These are phyloP conservation scores for sorghum (Sorghum bicolor) DNA, from an alignment of 176 grass and related monocot genomes.

Conservation along the genomic window DNA sequence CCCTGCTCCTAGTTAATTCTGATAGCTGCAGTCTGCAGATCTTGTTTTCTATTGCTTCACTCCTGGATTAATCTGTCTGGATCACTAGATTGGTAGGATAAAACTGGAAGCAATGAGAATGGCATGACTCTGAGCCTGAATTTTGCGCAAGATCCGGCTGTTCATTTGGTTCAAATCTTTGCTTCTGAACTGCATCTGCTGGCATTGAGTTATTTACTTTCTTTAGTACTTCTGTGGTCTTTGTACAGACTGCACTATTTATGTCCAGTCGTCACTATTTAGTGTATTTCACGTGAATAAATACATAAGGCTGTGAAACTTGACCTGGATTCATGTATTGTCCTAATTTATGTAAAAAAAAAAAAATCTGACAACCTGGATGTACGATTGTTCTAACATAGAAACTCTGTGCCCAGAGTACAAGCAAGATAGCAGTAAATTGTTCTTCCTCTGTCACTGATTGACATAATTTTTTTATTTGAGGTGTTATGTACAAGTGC, in stretches of 20 bases:
- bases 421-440: neutral
- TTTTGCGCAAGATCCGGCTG: neutral
- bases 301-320: neutral
- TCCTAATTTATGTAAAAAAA: neutral
- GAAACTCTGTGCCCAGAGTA: neutral
- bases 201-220: conserved; percentile 5
- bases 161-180: neutral
- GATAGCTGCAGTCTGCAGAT: conserved; percentile 8
- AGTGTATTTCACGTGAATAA: conserved; percentile 8
- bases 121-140: neutral
- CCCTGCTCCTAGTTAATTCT: neutral
- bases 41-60: conserved; percentile 11
- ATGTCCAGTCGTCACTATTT: neutral
- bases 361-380: neutral
- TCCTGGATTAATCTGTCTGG: conserved; percentile 19
- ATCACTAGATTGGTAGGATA: conserved; percentile 8
- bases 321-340: neutral
- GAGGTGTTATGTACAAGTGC: neutral
- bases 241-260: neutral
- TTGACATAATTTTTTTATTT: neutral
- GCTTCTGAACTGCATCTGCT: conserved; percentile 9
- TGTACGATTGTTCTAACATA: neutral
- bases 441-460: neutral
- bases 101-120: neutral
- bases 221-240: neutral